These are phyloP conservation scores for Sporisorium graminicola DNA, from an alignment of 1,284 basidiomycete genomes.

Conservation along the genomic window DNA sequence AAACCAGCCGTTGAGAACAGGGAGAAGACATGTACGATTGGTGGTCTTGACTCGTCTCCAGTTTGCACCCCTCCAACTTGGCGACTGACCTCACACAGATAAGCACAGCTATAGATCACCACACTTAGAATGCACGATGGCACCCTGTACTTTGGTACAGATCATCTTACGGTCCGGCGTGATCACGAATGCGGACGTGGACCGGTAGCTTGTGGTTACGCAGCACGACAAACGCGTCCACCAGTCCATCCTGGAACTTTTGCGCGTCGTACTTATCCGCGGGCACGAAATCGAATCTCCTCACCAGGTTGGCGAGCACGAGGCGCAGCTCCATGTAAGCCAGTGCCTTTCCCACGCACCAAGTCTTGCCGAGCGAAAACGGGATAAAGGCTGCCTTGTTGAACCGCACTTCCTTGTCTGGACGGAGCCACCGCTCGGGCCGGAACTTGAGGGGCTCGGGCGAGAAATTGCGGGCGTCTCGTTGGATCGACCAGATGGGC, in stretches of 20 bases:
- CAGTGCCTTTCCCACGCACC: conserved; percentile 38
- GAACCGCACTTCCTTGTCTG: conserved; percentile 24
- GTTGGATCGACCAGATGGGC: conserved; percentile 39
- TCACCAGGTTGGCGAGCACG: conserved; percentile 27
- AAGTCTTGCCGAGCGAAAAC: conserved; percentile 43
- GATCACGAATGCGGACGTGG: conserved; percentile 9
- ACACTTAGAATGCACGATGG: conserved; percentile 6
- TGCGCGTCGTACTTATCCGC: conserved; percentile 16
- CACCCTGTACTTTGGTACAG: too few species aligned
- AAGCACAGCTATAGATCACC: neutral
- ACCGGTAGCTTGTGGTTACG: conserved; percentile 29
- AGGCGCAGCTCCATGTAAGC: conserved; percentile 41
- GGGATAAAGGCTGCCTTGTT: conserved; percentile 37
- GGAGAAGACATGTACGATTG: conserved; percentile 35
- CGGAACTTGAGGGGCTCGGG: conserved; percentile 37
- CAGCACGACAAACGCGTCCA: conserved; percentile 18
- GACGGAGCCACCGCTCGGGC: conserved; percentile 34
- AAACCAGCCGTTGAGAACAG: conserved; percentile 12
- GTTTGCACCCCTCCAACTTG: conserved; percentile 18
- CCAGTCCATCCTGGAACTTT: conserved; percentile 23
- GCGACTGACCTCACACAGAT: too few species aligned
- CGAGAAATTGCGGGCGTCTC: conserved; percentile 39
- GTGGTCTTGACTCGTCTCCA: conserved; percentile 36
- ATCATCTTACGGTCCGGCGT: conserved; percentile 12
- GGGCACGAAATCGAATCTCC: conserved; percentile 37